Evolutionary conservation across 1,284 basidiomycete species (phyloP).

Genomic region (Leccinum pachyderme): DNA sequence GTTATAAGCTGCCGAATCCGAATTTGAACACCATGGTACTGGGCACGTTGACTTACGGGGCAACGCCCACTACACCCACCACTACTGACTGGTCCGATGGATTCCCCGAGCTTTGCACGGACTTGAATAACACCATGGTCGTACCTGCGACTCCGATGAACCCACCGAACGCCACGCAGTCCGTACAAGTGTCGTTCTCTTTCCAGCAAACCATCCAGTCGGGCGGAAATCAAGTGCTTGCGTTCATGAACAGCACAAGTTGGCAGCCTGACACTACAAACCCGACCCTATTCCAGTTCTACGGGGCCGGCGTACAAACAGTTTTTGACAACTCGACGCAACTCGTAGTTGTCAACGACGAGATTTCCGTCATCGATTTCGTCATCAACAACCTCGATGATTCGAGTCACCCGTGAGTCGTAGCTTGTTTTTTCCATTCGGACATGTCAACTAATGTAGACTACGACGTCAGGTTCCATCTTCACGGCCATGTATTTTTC

Average conservation of each 20-base stretch:
- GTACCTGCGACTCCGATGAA: conserved; percentile 26
- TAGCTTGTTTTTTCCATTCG: background rate
- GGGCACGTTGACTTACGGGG: conserved; percentile 24
- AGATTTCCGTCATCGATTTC: conserved; percentile 31
- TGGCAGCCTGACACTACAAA: conserved; percentile 26
- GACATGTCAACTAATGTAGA: background rate
- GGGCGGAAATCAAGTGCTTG: conserved; percentile 28
- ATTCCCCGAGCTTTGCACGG: conserved; percentile 24
- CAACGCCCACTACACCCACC: conserved; percentile 21
- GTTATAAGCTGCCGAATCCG: conserved; percentile 33
- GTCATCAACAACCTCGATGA: conserved; percentile 29
- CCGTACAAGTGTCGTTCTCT: conserved; percentile 22
- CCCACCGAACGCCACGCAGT: conserved; percentile 29
- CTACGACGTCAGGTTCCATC: conserved; percentile 25
- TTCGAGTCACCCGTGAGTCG: conserved; percentile 32
- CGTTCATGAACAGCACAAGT: conserved; percentile 29
- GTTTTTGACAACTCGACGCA: conserved; percentile 23
- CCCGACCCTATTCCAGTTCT: conserved; percentile 32
- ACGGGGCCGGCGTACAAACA: conserved; percentile 28
- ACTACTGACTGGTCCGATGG: conserved; percentile 29
- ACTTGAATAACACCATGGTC: conserved; percentile 31
- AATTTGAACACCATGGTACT: conserved; percentile 32
- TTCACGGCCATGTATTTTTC: conserved; percentile 33
- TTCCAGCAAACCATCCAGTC: conserved; percentile 32
- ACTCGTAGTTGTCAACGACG: conserved; percentile 26